Conservation (phyloP, 805 yeast species). For the Monosporozyma siamensis region DNA sequence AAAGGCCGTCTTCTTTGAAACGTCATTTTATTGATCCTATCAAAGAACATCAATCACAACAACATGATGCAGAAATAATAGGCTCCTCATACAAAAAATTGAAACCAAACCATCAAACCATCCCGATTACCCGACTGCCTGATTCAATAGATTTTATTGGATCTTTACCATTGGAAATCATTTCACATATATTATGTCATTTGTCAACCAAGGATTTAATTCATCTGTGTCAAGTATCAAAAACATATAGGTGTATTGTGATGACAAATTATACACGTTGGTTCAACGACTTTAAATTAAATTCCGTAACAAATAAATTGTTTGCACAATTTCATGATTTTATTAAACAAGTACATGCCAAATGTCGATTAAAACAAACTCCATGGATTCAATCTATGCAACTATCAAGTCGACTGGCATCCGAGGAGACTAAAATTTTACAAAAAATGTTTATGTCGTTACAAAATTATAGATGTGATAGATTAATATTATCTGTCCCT, state of each 20-base stretch:
- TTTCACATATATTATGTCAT: conserved; percentile 12
- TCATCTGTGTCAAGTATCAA: conserved; percentile 14
- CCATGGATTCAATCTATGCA: conserved; percentile 9
- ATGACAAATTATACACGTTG: conserved; percentile 14
- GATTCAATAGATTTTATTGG: conserved; percentile 13
- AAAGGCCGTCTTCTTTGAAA: no score
- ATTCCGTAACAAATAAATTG: conserved; percentile 10
- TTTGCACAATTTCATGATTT: conserved; percentile 14
- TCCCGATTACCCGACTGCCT: no score
- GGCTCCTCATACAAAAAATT: no score
- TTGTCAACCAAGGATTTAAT: conserved; percentile 16
- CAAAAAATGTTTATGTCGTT: conserved; percentile 9
- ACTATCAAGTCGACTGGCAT: conserved; percentile 15
- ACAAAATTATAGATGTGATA: conserved; percentile 9
- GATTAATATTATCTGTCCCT: conserved; percentile 15
- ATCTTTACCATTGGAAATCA: conserved; percentile 22
- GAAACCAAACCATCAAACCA: no score
- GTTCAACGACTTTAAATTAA: conserved; percentile 15
- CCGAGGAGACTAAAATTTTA: conserved; percentile 19
- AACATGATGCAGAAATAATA: no score
- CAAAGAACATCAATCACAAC: conserved; percentile 8
- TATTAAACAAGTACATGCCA: conserved; percentile 5
- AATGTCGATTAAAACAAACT: neutral
- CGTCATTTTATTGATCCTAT: conserved; percentile 19
- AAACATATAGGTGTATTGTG: conserved; percentile 15